Evolutionary conservation across 208 protist species (phyloP).

Genomic region (Trypanosoma boissoni): DNA sequence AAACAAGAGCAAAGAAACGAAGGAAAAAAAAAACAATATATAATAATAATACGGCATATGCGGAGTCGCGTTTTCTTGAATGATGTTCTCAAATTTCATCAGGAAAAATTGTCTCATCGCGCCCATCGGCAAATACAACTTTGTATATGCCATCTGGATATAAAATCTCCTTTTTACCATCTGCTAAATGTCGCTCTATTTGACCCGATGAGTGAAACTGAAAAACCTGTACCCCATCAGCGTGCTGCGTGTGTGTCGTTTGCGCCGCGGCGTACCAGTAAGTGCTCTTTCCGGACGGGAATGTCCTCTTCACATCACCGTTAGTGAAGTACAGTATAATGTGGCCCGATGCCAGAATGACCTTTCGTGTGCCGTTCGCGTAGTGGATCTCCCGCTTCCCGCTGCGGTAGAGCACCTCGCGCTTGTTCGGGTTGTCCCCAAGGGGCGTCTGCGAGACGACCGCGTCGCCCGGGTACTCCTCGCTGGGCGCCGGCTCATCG

Average conservation of each 20-base stretch:
- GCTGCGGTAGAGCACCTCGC: slow-evolving; percentile 83
- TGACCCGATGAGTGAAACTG: slow-evolving; percentile 89
- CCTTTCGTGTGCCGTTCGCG: slow-evolving; percentile 90
- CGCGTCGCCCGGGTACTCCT: slow-evolving; percentile 60
- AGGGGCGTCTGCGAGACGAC: slow-evolving; percentile 67
- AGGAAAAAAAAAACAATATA: slow-evolving; percentile 4
- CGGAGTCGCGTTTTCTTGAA: too few relatives aligned
- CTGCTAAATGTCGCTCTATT: slow-evolving; percentile 83
- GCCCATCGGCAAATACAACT: slow-evolving; percentile 68
- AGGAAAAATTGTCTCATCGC: slow-evolving; percentile 81
- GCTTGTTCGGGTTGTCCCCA: slow-evolving; percentile 86
- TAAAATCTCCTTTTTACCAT: slow-evolving; percentile 93
- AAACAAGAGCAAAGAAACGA: neutral
- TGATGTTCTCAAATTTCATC: slow-evolving; percentile 28
- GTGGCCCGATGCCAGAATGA: slow-evolving; percentile 80
- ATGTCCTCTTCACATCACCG: slow-evolving; percentile 90
- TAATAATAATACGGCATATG: too few relatives aligned
- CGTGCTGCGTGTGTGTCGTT: slow-evolving; percentile 90
- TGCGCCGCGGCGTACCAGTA: slow-evolving; percentile 93
- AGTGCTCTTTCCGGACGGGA: slow-evolving; percentile 79
- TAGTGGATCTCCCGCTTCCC: slow-evolving; percentile 91
- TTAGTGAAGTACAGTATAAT: slow-evolving; percentile 89
- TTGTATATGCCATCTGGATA: slow-evolving; percentile 93
- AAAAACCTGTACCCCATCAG: slow-evolving; percentile 86
- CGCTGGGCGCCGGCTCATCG: slow-evolving; percentile 46